These are phyloP conservation scores for Amphibolis antarctica DNA, from an alignment of 106 monocot species.

Conservation along the genomic window DNA sequence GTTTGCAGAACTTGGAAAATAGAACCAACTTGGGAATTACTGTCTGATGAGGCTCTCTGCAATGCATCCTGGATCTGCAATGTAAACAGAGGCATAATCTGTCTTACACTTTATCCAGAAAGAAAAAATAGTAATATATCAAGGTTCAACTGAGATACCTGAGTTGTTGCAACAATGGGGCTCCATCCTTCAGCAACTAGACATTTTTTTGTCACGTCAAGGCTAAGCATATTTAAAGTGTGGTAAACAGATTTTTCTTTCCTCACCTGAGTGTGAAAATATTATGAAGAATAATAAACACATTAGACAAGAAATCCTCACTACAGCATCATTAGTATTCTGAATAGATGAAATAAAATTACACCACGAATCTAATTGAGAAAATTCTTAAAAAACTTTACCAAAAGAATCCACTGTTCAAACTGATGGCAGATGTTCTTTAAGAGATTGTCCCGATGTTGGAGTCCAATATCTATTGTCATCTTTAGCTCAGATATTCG, in stretches of 20 bases:
- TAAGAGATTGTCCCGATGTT: constrained; percentile 19
- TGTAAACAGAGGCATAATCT: background rate
- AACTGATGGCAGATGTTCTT: constrained; percentile 13
- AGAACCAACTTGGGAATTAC: constrained; percentile 96
- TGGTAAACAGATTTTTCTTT: constrained; percentile 85
- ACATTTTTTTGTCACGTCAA: constrained; percentile 96
- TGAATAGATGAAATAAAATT: background rate
- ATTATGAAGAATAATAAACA: background rate
- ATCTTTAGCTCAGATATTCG: constrained; percentile 28
- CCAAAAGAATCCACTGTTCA: constrained; percentile 20
- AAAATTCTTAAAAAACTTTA: background rate
- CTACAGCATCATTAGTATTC: background rate
- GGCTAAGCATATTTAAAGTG: constrained; percentile 94
- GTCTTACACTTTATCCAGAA: background rate
- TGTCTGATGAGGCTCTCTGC: constrained; percentile 52
- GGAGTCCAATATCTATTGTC: constrained; percentile 21
- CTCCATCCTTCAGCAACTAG: constrained; percentile 96
- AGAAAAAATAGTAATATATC: background rate
- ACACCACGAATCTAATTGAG: background rate
- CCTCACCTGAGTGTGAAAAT: constrained; percentile 42
- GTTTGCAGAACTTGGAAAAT: constrained; percentile 87
- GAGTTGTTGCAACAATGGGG: constrained; percentile 60
- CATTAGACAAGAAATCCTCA: background rate
- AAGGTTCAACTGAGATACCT: constrained; percentile 28
- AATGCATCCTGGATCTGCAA: constrained; percentile 72